Evolutionary conservation across 140 eudicot species (phyloP).

Genomic region (Stevia rebaudiana): DNA sequence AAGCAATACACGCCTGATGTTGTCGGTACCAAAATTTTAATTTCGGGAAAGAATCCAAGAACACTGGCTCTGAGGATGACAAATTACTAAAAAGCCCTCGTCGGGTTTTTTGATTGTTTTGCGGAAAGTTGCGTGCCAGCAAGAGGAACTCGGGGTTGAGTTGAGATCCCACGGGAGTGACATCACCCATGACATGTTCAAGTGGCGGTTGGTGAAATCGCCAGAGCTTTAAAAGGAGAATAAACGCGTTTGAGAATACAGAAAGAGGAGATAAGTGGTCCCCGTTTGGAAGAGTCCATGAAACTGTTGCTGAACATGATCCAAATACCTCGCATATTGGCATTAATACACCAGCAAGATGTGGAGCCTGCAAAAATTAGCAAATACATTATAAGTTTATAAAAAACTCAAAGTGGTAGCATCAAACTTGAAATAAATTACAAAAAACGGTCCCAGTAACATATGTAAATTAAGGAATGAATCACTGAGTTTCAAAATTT

Average conservation of each 20-base stretch:
- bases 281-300: slow-evolving; percentile 70
- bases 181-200: slow-evolving; percentile 61
- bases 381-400: slow-evolving; percentile 5
- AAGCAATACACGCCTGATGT: slow-evolving; percentile 82
- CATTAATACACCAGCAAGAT: slow-evolving; percentile 90
- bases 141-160: slow-evolving; percentile 85
- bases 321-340: slow-evolving; percentile 94
- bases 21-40: slow-evolving; percentile 76
- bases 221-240: slow-evolving; percentile 84
- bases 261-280: slow-evolving; percentile 70
- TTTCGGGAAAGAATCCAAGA: slow-evolving; percentile 78
- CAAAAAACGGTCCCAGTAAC: background rate
- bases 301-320: slow-evolving; percentile 62
- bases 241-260: slow-evolving; percentile 87
- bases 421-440: background rate
- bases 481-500: background rate
- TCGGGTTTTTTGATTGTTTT: slow-evolving; percentile 36
- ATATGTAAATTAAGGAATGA: background rate
- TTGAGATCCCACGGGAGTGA: slow-evolving; percentile 68
- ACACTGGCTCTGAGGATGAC: slow-evolving; percentile 54
- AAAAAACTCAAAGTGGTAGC: background rate
- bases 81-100: slow-evolving; percentile 36
- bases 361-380: slow-evolving; percentile 62
- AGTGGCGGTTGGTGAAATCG: slow-evolving; percentile 82
- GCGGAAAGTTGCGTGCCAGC: slow-evolving; percentile 51